Evolutionary conservation across 176 grass and related monocot species (phyloP), one percentile per base, ranked within the genome.

Genomic region (Bolboschoenus planiculmis): DNA sequence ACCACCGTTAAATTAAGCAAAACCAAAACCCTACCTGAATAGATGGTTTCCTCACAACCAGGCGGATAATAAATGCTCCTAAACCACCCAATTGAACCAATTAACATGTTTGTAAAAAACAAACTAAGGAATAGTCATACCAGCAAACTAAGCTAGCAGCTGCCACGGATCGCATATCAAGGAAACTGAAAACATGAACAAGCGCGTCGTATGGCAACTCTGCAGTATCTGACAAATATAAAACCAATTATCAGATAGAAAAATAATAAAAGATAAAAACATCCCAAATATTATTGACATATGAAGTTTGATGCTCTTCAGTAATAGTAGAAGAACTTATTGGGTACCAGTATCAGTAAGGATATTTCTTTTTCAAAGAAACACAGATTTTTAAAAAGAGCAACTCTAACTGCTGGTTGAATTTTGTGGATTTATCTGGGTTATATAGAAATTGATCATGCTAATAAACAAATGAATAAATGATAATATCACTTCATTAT

Each of bases 131-230:
- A 68, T 16, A 85, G 80, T 21, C 72, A 48, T 97, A 97, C 95
- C 88, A 85, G 92, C 95, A 93, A 70, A 94, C 92, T 13, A 84
- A 88, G 75, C 92, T 70, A 4, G 82, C 92, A 65, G 90, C 85
- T 72, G 89, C 85, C 83, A 94, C 80, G 34, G 95, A 94, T 73
- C 67, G 92, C 18, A 91, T 87, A 78, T 94, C 95, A 62, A 97
- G 85, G 78, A 92, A 97, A 83, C 85, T 85, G 80, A 97, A 94
- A 43, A 97, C 83, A 81, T 93, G 90, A 51, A 91, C 40, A 85
- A 97, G 95, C 20, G 94, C 82, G 56, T 97, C 92, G 29, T 88
- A 46, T 60, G 92, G 87, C 86, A 97, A 85, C 60, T 91, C 50
- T 14, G 65, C 59, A 31, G 64, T 83, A 88, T 63, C 95, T 97